Percentiles rank a stretch among this genome's conserved stretches.
These are phyloP conservation scores for Candida palmyrensis DNA, from an alignment of 805 yeast genomes.

Conservation along the genomic window DNA sequence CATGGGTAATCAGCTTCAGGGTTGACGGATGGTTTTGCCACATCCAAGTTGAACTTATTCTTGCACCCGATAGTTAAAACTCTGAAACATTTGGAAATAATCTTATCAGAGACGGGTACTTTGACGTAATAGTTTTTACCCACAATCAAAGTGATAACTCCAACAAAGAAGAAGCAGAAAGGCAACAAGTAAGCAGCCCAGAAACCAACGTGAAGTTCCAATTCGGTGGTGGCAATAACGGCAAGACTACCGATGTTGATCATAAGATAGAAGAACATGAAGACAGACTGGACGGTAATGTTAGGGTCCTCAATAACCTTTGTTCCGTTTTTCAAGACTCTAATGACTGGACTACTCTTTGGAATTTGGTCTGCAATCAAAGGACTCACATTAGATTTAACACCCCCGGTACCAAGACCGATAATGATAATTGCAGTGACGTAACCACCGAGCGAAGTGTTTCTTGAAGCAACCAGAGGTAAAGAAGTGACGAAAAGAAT, in stretches of 20 bases:
- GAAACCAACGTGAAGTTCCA: conserved; percentile 61
- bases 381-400: conserved; percentile 71
- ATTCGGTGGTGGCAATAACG: conserved; percentile 70
- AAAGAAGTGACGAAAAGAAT: conserved; percentile 66
- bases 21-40: conserved; percentile 54
- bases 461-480: conserved; percentile 47
- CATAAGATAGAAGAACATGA: conserved; percentile 72
- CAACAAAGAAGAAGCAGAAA: conserved; percentile 51
- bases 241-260: conserved; percentile 73
- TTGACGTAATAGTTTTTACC: conserved; percentile 55
- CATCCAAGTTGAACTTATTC: conserved; percentile 46
- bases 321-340: conserved; percentile 35
- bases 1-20: conserved; percentile 48
- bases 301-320: conserved; percentile 53
- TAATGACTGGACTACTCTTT: conserved; percentile 33
- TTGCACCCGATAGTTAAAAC: conserved; percentile 36
- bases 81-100: conserved; percentile 49
- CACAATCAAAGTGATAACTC: conserved; percentile 44
- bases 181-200: conserved; percentile 77
- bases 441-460: conserved; percentile 61
- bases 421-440: conserved; percentile 51
- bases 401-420: conserved; percentile 79
- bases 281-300: conserved; percentile 66
- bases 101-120: conserved; percentile 58
- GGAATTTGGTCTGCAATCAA: conserved; percentile 63